Conservation (phyloP, 2,329 filamentous ascomycete genomes). For the Neofusicoccum laricinum region DNA sequence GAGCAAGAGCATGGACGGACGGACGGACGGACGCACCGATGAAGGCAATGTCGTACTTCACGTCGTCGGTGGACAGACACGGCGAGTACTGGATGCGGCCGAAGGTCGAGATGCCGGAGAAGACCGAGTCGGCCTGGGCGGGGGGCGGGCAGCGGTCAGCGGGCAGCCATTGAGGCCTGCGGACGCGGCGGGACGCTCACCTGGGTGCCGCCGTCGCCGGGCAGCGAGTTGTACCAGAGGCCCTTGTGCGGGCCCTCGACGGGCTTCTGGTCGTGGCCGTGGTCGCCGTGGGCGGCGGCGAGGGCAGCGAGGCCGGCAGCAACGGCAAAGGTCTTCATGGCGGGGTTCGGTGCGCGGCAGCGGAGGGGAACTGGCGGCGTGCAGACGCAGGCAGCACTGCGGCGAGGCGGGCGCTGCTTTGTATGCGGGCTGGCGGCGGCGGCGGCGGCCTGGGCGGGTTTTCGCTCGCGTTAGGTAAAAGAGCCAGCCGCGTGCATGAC, state of each 20-base stretch:
- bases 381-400: neutral
- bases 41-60: slow-evolving; percentile 82
- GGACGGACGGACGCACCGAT: slow-evolving; percentile 66
- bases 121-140: slow-evolving; percentile 75
- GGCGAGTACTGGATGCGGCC: slow-evolving; percentile 75
- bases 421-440: neutral
- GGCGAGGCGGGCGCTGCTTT: neutral
- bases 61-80: slow-evolving; percentile 67
- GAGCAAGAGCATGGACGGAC: slow-evolving; percentile 15
- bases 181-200: slow-evolving; percentile 41
- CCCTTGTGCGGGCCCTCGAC: slow-evolving; percentile 68
- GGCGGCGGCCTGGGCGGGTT: neutral
- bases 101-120: slow-evolving; percentile 84
- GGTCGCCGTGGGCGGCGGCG: slow-evolving; percentile 58
- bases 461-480: slow-evolving; percentile 13
- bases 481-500: neutral
- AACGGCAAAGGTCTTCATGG: slow-evolving; percentile 18
- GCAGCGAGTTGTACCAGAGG: slow-evolving; percentile 79
- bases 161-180: neutral
- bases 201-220: slow-evolving; percentile 81
- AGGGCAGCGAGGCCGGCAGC: slow-evolving; percentile 46
- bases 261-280: slow-evolving; percentile 56
- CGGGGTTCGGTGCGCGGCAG: neutral
- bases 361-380: neutral
- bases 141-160: neutral